These are phyloP conservation scores for Tulasnella sp. DNA, from an alignment of 768 basidiomycete genomes.

Conservation along the genomic window DNA sequence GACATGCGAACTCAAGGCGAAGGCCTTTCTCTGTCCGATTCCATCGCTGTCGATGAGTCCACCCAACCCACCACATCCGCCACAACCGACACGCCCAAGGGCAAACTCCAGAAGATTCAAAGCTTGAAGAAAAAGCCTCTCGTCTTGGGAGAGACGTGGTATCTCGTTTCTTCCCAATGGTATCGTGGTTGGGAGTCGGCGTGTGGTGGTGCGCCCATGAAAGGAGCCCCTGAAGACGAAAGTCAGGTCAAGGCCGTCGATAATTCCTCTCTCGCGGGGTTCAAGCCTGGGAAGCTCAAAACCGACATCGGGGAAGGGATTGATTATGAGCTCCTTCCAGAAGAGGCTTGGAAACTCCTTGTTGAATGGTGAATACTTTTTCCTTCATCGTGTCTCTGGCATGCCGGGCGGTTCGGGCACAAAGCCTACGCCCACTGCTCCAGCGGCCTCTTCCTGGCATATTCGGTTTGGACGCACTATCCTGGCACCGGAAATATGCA, in stretches of 20 bases:
- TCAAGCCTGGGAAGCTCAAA: slow-evolving; percentile 38
- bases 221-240: slow-evolving; percentile 38
- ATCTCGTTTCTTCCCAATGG: slow-evolving; percentile 63
- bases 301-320: slow-evolving; percentile 26
- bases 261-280: slow-evolving; percentile 57
- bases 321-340: slow-evolving; percentile 68
- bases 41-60: slow-evolving; percentile 17
- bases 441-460: not conserved
- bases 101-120: slow-evolving; percentile 48
- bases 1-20: slow-evolving; percentile 34
- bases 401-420: not conserved
- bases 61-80: slow-evolving; percentile 28
- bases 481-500: not conserved
- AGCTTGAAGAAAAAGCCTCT: slow-evolving; percentile 43
- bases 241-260: slow-evolving; percentile 71
- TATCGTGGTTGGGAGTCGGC: slow-evolving; percentile 68
- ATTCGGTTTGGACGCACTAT: not conserved
- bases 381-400: not conserved
- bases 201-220: slow-evolving; percentile 43
- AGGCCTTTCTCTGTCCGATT: slow-evolving; percentile 15
- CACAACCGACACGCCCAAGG: slow-evolving; percentile 31
- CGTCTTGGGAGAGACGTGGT: slow-evolving; percentile 68
- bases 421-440: not conserved
- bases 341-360: slow-evolving; percentile 61
- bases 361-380: slow-evolving; percentile 52